Base-by-base conservation (phyloP, 768 basidiomycete species). In the Pisolithus orientalis region DNA sequence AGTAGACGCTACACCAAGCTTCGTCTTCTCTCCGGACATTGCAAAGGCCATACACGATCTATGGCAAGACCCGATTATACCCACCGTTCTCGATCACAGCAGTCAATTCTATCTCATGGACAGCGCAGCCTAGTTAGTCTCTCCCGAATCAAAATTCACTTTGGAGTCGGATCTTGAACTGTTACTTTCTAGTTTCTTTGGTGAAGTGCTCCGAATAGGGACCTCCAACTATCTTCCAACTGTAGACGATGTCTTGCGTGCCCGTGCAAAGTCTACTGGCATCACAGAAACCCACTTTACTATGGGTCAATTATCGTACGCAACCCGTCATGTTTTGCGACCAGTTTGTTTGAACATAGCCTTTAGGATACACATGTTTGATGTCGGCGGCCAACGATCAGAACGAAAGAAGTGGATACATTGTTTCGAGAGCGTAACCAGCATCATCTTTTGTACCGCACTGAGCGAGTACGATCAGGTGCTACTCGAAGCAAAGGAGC, bases 81-180 rank as follows among this genome's bases (percentile, higher is more conserved):
- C 62, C 3, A 66, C 67, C 9, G 63, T 80, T 9, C 75, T 80
- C 75, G 77, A 79, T 31, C 82, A 84, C 57, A 72, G 74, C 21
- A 81, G 74, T 64, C 85, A 93, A 50, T 95, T 95, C 61, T 94
- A 95, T 64, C 74, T 96, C 13, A 95, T 94, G 91, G 94, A 96
- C 64, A 89, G 83, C n/a, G 94, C 94, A 0, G 75, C 76, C 42
- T 95, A 95, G 90, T 91, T 59, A 64, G 87, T 79, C 10, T 25
- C 8, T 24, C 39, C 32, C 32, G 29, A 3, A 6, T 14, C 2
- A 34, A 34, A 3, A 13, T 5, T 48, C 17, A 27, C 14, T 29
- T 1, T 39, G 47, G 40, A 42, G 11, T 16, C 44, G 44, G 16
- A 32, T 21, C 21, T 6, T 37, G 9, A 32, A 57, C 13, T 8